phyloP scores from a whole-genome alignment of 2,329 filamentous ascomycete genomes.

The Penicillium vulpinum region DNA sequence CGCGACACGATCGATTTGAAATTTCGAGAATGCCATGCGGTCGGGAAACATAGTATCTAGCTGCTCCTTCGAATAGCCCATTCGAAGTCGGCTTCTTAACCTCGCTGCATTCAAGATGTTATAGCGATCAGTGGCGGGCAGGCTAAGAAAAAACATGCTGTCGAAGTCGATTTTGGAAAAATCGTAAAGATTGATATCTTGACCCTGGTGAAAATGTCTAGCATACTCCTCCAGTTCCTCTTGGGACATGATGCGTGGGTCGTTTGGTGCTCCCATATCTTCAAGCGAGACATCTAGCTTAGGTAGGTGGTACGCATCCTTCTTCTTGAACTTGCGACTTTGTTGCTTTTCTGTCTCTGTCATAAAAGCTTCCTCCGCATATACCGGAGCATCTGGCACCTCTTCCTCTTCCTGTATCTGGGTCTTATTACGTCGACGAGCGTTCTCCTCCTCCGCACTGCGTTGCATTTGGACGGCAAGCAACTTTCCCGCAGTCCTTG shows the following conservation, averaged over 20 bases:
- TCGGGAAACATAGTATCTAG: constrained; percentile 96
- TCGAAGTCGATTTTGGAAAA: constrained; percentile 99
- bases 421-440: constrained; percentile 57
- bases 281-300: constrained; percentile 76
- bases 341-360: constrained; percentile 71
- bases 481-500: constrained; percentile 84
- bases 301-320: constrained; percentile 92
- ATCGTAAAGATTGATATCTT: constrained; percentile 86
- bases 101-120: constrained; percentile 96
- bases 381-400: constrained; percentile 74
- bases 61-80: constrained; percentile 97
- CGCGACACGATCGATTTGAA: constrained; percentile 90
- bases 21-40: constrained; percentile 93
- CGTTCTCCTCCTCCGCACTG: constrained; percentile 75
- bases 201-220: constrained; percentile 83
- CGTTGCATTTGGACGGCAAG: constrained; percentile 93
- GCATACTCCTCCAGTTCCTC: constrained; percentile 95
- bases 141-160: constrained; percentile 87
- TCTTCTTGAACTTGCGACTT: constrained; percentile 79
- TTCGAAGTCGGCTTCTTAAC: constrained; percentile 80
- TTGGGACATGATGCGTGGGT: constrained; percentile 93
- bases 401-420: constrained; percentile 60
- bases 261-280: constrained; percentile 84
- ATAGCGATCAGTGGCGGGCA: constrained; percentile 88
- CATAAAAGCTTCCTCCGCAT: constrained; percentile 88